These are phyloP conservation scores for Amylocarpus encephaloides DNA, from an alignment of 2,329 filamentous ascomycete genomes.

Conservation along the genomic window DNA sequence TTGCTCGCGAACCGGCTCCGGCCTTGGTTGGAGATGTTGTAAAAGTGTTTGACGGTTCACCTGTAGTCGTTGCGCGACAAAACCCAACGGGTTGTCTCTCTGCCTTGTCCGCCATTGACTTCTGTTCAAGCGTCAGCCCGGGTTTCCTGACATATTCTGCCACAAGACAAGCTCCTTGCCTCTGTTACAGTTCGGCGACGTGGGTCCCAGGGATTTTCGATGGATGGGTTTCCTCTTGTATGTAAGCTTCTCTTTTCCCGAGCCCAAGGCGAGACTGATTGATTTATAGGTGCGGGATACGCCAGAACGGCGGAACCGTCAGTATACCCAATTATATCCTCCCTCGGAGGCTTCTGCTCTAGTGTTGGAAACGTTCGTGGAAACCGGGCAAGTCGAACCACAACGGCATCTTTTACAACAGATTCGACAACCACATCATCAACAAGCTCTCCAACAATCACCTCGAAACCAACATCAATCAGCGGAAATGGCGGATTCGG, in stretches of 20 bases:
- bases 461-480: neutral
- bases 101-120: conserved; percentile 2
- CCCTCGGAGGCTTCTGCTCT: conserved; percentile 13
- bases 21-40: neutral
- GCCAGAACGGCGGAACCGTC: conserved; percentile 9
- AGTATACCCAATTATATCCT: conserved; percentile 2
- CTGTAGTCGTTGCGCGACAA: neutral
- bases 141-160: conserved; percentile 8
- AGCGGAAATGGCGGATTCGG: neutral
- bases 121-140: conserved; percentile 11
- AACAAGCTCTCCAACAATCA: neutral
- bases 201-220: conserved; percentile 17
- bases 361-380: conserved; percentile 12
- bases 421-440: neutral
- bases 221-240: conserved; percentile 13
- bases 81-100: conserved; percentile 4
- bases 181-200: conserved; percentile 16
- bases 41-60: neutral
- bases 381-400: neutral
- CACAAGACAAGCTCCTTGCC: conserved; percentile 14
- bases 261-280: neutral
- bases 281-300: conserved; percentile 1
- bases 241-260: neutral
- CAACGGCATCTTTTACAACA: neutral
- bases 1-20: conserved; percentile 4